A percentile compares a stretch with the other conserved stretches of the same genome.
phyloP scores from a whole-genome alignment of 2,329 filamentous ascomycete species.

The Emericellopsis cladophorae region DNA sequence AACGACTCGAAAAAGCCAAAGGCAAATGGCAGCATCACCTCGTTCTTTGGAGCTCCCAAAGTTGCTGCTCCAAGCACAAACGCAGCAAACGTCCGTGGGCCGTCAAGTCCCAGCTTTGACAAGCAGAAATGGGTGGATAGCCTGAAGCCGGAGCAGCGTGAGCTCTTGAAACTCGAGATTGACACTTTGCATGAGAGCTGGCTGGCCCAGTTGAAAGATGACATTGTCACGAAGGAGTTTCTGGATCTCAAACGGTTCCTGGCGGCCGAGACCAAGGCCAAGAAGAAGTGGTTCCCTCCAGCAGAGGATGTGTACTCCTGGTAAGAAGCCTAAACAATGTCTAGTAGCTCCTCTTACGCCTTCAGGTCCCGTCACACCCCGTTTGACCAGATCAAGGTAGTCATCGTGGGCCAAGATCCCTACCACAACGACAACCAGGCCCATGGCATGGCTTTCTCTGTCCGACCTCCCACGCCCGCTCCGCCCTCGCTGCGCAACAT shows the following conservation, averaged over 20 bases:
- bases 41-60: constrained; percentile 74
- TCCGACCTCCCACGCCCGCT: constrained; percentile 75
- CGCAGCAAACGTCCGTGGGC: constrained; percentile 8
- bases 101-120: constrained; percentile 52
- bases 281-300: constrained; percentile 78
- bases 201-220: constrained; percentile 80
- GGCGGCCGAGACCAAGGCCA: constrained; percentile 58
- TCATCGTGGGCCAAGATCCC: constrained; percentile 91
- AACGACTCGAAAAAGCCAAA: constrained; percentile 57
- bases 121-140: constrained; percentile 81
- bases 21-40: constrained; percentile 67
- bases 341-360: not conserved
- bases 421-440: constrained; percentile 96
- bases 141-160: constrained; percentile 69
- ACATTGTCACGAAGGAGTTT: constrained; percentile 68
- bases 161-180: constrained; percentile 78
- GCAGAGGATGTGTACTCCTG: constrained; percentile 87
- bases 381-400: constrained; percentile 75
- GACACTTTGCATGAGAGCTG: constrained; percentile 85
- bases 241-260: constrained; percentile 81
- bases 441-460: constrained; percentile 91
- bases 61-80: constrained; percentile 15
- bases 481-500: constrained; percentile 91
- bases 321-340: constrained; percentile 32
- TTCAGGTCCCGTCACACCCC: constrained; percentile 89